Conservation (phyloP, 2,329 filamentous ascomycete species). For the Camptophora hylomeconis region DNA sequence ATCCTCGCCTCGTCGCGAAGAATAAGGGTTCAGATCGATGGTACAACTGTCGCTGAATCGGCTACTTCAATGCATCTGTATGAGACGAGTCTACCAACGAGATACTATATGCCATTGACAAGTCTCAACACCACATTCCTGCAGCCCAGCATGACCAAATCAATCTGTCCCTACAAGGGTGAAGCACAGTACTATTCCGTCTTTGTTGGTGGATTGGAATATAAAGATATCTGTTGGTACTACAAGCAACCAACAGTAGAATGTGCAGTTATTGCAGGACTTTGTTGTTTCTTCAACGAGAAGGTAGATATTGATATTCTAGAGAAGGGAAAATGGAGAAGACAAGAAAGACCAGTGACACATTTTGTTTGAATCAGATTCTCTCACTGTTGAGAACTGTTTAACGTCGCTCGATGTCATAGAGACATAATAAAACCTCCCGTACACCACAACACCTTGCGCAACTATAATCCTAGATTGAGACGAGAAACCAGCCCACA, state of each 20-base stretch:
- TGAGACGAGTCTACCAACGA: conserved; percentile 15
- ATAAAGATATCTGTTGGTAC: conserved; percentile 17
- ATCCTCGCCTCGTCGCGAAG: conserved; percentile 11
- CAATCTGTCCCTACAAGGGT: conserved; percentile 18
- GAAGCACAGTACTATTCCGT: conserved; percentile 16
- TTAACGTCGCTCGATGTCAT: too few relatives aligned
- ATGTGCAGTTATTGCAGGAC: conserved; percentile 9
- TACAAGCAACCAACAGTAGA: conserved; percentile 14
- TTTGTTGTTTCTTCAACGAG: conserved; percentile 17
- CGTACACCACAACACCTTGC: too few relatives aligned
- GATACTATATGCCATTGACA: conserved; percentile 17
- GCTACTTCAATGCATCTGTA: conserved; percentile 12
- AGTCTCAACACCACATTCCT: conserved; percentile 13
- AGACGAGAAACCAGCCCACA: too few relatives aligned
- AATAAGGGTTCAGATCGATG: conserved; percentile 15
- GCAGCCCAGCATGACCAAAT: conserved; percentile 12
- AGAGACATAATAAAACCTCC: too few relatives aligned
- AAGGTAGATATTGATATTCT: conserved; percentile 16
- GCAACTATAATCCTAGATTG: too few relatives aligned
- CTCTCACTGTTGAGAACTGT: too few relatives aligned
- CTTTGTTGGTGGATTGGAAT: conserved; percentile 11
- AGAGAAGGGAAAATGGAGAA: conserved; percentile 9
- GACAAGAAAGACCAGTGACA: conserved; percentile 1
- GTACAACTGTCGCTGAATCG: conserved; percentile 14
- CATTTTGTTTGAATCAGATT: conserved; percentile 5